Evolutionary conservation across 2,329 filamentous ascomycete species (phyloP).

Genomic region (Trichophyton equinum): DNA sequence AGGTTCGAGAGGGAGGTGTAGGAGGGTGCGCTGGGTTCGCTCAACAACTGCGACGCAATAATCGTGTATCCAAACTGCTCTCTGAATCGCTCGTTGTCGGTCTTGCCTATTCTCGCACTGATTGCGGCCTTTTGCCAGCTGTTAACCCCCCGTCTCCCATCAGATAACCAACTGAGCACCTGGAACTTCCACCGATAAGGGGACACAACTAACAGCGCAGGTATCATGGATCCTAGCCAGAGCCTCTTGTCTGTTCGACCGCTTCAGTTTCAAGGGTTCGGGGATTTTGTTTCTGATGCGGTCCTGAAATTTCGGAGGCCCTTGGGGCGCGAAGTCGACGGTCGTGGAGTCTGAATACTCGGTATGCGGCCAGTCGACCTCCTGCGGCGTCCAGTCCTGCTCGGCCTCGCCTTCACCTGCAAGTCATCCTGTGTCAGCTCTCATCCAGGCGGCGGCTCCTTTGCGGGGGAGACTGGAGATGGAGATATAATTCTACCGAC

Average conservation of each 20-base stretch:
- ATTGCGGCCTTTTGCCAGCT: slow-evolving; percentile 46
- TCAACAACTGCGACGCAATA: slow-evolving; percentile 79
- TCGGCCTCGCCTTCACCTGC: slow-evolving; percentile 36
- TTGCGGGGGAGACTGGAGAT: neutral
- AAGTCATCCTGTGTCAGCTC: neutral
- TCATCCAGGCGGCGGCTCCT: neutral
- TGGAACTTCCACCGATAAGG: neutral
- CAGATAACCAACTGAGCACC: neutral
- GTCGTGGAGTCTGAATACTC: slow-evolving; percentile 14
- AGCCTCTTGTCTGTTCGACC: slow-evolving; percentile 20
- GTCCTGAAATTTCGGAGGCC: slow-evolving; percentile 37
- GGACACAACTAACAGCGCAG: slow-evolving; percentile 32
- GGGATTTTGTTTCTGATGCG: slow-evolving; percentile 39
- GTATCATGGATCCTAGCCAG: slow-evolving; percentile 34
- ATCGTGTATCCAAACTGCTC: slow-evolving; percentile 91
- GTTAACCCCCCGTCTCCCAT: neutral
- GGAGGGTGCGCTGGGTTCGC: slow-evolving; percentile 41
- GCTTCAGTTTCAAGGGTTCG: slow-evolving; percentile 32
- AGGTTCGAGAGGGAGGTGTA: slow-evolving; percentile 28
- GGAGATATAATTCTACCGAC: slow-evolving; percentile 37
- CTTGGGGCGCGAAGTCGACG: slow-evolving; percentile 37
- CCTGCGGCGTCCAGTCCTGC: slow-evolving; percentile 27
- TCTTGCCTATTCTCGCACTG: slow-evolving; percentile 48
- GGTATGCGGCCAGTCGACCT: slow-evolving; percentile 13
- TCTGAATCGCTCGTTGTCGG: slow-evolving; percentile 72